Evolutionary conservation across 306 rosid genomes (phyloP), one percentile per base, ranked within the genome.

Genomic region (Canavalia ensiformis): DNA sequence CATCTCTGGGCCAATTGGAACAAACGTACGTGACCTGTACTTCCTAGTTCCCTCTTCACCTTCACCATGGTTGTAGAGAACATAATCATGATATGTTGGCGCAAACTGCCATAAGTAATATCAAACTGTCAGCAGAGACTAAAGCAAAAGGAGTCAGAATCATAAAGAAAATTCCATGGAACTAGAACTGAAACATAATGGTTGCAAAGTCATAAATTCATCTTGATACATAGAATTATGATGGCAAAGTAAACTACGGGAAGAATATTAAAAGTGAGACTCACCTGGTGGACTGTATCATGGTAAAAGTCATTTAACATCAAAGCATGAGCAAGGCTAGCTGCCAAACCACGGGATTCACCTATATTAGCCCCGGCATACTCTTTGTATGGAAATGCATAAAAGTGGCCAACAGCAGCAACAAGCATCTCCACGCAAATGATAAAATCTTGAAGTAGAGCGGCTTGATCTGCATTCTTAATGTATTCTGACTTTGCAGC

Each of bases 311-410:
- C 98, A 72, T 92, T 94, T 79, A 94, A 78, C 82, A 78, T 92
- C 66, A 94, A 52, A 12, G 98, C 98, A 76, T 94, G 98, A 37
- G 89, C 87, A 76, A 94, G 92, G 86, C 98, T 94, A 81, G 91
- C 94, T 0, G 94, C 84, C 77, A 94, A 68, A 81, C 90, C 92
- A 77, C 78, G 90, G 41, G 94, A 83, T 45, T 45, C 89, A 50
- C 95, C 97, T 65, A 94, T 89, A 81, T 92, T 92, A 77, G 98
- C 98, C 76, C 98, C 97, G 3, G 95, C 91, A 59, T 94, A 94
- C 84, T 92, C 98, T 88, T 92, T 94, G 94, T 94, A 94, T 4
- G 98, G 97, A 74, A 94, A 94, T 82, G 98, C 98, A 84, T 84
- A 94, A 11, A 94, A 88, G 86, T 92, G 98, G 52, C 94, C 98